Evolutionary conservation across 352 stramenopile genomes (phyloP), one percentile per base, ranked within the genome.

Genomic region (Phytopythium oedochilum): DNA sequence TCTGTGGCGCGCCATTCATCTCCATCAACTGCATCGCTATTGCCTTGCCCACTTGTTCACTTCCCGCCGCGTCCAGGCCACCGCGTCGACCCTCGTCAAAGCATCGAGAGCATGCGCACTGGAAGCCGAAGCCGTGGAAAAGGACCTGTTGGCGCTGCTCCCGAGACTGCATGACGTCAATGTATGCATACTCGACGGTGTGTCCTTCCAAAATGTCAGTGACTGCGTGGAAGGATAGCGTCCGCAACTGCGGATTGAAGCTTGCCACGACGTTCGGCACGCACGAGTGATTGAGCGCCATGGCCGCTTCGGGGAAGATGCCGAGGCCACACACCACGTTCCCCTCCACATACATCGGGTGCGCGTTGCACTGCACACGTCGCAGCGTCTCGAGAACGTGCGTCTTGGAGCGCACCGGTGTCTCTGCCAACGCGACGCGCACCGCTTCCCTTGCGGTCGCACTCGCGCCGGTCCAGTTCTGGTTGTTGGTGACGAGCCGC

Each of bases 231-330:
- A 87, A 83, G 10, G 58, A 39, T 20, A 90, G 68, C n/a, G 64
- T 71, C 10, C 77, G 67, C 22, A 71, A 77, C 18, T 42, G 36
- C 5, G 66, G 56, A 15, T 88, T 63, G 28, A 87, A 90, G 31
- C 62, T 76, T 12, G 75, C 59, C 18, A 67, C 60, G 35, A 88
- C 74, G 55, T 86, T 88, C 22, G 80, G 80, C 2, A 64, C 17
- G 55, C 80, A 90, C 51, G 77, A 86, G 57, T 90, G 77, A 55
- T 90, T 88, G 43, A 90, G 53, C 15, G 70, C 61, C 77, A 88
- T 88, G 10, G 80, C 75, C 23, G 77, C 80, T 29, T 87, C 75
- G 0, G 77, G 79, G 53, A 90, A 88, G 14, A 90, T n/a, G 0
- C 79, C 79, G 7, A 80, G 45, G 23, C 75, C 77, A 10, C 73